Evolutionary conservation across 192 early-diverging fungal species (phyloP), one percentile per base, ranked within the genome.

Genomic region (Allomyces javanicus): DNA sequence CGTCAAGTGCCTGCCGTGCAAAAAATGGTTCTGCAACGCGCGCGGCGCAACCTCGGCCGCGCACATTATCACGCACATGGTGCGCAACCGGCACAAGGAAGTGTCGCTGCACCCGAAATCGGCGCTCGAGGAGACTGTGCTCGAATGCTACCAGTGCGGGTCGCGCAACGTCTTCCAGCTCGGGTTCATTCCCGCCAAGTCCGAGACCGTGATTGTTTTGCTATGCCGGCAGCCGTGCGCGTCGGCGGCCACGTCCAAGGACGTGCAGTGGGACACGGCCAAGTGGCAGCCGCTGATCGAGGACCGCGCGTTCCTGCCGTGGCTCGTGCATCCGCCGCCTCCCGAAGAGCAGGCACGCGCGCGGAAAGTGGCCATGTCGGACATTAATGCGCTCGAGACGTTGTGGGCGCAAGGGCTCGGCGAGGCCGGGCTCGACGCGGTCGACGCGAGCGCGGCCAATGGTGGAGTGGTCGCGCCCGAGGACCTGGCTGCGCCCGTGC

Each of bases 81-180:
- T 97, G 27, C 81, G 82, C 33, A 87, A 93, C 24, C 87, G 88
- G 67, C 96, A 99, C 77, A 92, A 91, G 72, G 94, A 99, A 72
- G 94, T 97, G 10, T 78, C 79, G 64, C 81, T 99, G 25, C 96
- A 99, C 69, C 87, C 90, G 0, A 85, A 90, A n/a, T 88, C 89
- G 10, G 88, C 91, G 23, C 83, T 99, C 12, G 96, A 94, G 24
- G 96, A 97, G 62, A 92, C 90, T 1, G 81, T 86, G 2, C 80
- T 99, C 44, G 96, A 99, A 74, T 99, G 96, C 72, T 99, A 97
- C 79, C 91, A 94, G 75, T 99, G 96, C 75, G 91, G 94, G 17
- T 87, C 82, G 44, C 81, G 88, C 64, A 99, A 99, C 70, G 86
- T 94, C 40, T 99, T 99, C 74, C 79, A 93, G 62, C 83, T 99